phyloP scores from a whole-genome alignment of 352 stramenopile species.

The Globisporangium acanthophoron region DNA sequence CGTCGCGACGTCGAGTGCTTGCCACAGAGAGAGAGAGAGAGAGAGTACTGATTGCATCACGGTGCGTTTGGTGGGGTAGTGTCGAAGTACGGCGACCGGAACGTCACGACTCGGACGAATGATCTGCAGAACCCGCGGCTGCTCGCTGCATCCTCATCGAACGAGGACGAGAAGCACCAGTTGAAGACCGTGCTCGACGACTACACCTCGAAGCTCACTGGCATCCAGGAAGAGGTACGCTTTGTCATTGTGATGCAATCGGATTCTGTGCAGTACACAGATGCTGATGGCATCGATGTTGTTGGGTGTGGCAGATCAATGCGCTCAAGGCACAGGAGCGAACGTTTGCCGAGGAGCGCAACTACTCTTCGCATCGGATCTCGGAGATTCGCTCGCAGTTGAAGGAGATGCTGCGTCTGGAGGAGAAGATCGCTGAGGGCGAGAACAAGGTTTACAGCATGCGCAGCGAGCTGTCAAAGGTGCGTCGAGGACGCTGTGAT shows the following conservation, averaged over 20 bases:
- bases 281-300: not conserved
- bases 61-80: constrained; percentile 18
- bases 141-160: constrained; percentile 66
- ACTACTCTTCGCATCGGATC: constrained; percentile 49
- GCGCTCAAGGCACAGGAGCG: constrained; percentile 62
- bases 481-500: not conserved
- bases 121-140: constrained; percentile 66
- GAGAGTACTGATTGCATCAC: not conserved
- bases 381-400: constrained; percentile 66
- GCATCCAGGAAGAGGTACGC: constrained; percentile 53
- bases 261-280: not conserved
- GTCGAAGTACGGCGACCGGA: constrained; percentile 79
- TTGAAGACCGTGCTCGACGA: constrained; percentile 52
- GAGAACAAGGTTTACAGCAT: constrained; percentile 71
- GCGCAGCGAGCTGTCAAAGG: constrained; percentile 55
- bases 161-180: constrained; percentile 67
- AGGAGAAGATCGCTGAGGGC: constrained; percentile 67
- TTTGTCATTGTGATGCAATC: not conserved
- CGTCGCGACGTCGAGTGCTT: not conserved
- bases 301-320: constrained; percentile 28
- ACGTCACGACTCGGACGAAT: constrained; percentile 82
- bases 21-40: not conserved
- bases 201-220: constrained; percentile 22
- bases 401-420: constrained; percentile 61
- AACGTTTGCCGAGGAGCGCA: constrained; percentile 49